Base-by-base conservation (phyloP, 2,329 filamentous ascomycete genomes). In the Diaporthe ilicicola region DNA sequence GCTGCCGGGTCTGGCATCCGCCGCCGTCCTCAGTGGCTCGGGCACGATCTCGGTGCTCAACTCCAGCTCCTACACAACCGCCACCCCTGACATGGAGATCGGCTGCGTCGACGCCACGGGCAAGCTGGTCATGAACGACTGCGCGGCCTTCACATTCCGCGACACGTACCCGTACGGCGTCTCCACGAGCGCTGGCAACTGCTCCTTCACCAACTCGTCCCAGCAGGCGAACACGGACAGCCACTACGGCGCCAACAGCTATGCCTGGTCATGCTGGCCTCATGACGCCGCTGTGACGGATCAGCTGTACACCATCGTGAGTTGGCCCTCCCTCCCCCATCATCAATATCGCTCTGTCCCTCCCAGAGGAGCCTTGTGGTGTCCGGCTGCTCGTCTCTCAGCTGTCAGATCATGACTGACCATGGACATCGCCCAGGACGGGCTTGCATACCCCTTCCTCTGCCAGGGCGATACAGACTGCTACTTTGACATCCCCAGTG, bases 201-300 rank as follows among this genome's bases (percentile, higher is more conserved):
- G 70, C 67, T 72, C 70, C 3, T 72, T 72, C 34, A 22, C 34
- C 5, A 59, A 72, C 66, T 51, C 51, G 42, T 66, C 56, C 9
- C 50, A 54, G 66, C 66, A 59, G 2, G 51, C 66, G 5, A 72
- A 72, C 27, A 70, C 56, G 3, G 70, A 69, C 50, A 62, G 39
- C 12, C 22, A 44, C 29, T 72, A 72, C 44, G 70, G 70, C 27
- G 34, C 34, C 17, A 5, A 3, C 17, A 54, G 50, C 32, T 55
- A 72, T 7, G 70, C 70, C 19, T 68, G 68, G n/a, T 51, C 56
- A 15, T 72, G 70, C 34, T 72, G 66, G 70, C 27, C 64, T 8
- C 59, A 69, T 19, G 51, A 62, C 13, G 39, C 56, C 17, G 51
- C n/a, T 8, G 61, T 27, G 7, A 27, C 22, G 1, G 70, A 71